A percentile compares a stretch with the other conserved stretches of the same genome.
Conservation (phyloP, 1,284 basidiomycete genomes). For the Ganoderma resinaceum region DNA sequence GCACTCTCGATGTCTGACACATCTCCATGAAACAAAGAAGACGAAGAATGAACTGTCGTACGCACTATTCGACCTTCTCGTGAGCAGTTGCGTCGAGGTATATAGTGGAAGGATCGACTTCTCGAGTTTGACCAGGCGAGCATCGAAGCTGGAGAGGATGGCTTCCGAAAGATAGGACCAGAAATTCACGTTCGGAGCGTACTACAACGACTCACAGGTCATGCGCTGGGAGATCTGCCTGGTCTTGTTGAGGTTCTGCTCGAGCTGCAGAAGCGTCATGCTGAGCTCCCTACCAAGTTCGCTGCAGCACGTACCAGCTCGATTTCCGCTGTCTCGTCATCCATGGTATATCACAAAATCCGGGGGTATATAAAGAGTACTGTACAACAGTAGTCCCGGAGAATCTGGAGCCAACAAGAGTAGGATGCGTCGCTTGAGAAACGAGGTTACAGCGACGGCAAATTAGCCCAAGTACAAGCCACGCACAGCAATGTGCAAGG, state of each 20-base stretch:
- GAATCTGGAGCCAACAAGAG: background rate
- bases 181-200: background rate
- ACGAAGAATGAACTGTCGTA: constrained; percentile 12
- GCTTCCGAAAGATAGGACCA: constrained; percentile 48
- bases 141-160: constrained; percentile 81
- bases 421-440: background rate
- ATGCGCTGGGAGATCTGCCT: constrained; percentile 82
- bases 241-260: constrained; percentile 86
- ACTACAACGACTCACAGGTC: constrained; percentile 63
- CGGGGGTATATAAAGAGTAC: background rate
- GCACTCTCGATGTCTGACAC: constrained; percentile 78
- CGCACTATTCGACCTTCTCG: constrained; percentile 71
- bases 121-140: constrained; percentile 77
- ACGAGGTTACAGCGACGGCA: background rate
- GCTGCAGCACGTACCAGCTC: constrained; percentile 59
- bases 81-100: constrained; percentile 76
- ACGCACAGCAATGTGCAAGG: background rate
- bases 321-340: constrained; percentile 80
- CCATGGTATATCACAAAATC: constrained; percentile 52
- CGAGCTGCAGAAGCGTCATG: constrained; percentile 56
- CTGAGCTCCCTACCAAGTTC: background rate
- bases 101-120: constrained; percentile 83
- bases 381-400: background rate
- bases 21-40: background rate
- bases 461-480: background rate